These are phyloP conservation scores for Panicum virgatum DNA, from an alignment of 202 grass and related monocot genomes.

Conservation along the genomic window DNA sequence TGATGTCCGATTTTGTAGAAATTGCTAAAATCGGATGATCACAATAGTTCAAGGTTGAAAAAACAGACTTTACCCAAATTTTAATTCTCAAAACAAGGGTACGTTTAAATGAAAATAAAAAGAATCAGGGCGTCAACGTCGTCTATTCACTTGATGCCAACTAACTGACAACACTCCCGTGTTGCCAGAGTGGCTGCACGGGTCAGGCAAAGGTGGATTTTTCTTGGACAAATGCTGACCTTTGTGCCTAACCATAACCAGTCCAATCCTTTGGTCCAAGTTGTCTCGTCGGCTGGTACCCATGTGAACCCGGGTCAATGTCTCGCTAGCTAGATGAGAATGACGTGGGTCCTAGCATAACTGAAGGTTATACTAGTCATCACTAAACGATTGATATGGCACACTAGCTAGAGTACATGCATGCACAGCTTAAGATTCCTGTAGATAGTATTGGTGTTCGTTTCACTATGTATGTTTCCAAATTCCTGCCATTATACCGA, in stretches of 20 bases:
- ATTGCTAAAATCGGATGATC: too few relatives aligned
- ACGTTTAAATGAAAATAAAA: not conserved
- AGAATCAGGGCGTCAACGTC: constrained; percentile 10
- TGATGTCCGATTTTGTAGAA: too few relatives aligned
- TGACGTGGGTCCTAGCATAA: not conserved
- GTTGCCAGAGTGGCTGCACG: not conserved
- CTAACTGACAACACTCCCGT: not conserved
- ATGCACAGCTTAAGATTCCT: not conserved
- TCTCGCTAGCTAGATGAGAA: not conserved
- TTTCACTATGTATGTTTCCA: not conserved
- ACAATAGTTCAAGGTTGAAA: too few relatives aligned
- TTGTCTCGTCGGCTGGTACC: not conserved
- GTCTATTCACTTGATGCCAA: not conserved
- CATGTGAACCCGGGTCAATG: not conserved
- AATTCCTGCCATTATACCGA: too few relatives aligned
- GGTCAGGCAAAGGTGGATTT: not conserved
- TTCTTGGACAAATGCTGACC: constrained; percentile 14
- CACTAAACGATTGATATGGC: not conserved
- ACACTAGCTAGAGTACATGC: too few relatives aligned
- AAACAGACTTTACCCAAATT: too few relatives aligned
- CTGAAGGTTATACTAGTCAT: not conserved
- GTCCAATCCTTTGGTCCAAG: not conserved
- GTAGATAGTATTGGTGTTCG: too few relatives aligned
- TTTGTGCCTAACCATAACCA: not conserved
- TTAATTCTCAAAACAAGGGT: too few relatives aligned